A percentile compares a stretch with the other conserved stretches of the same genome.
These are phyloP conservation scores for Cystofilobasidium capitatum DNA, from an alignment of 768 basidiomycete genomes.

Conservation along the genomic window DNA sequence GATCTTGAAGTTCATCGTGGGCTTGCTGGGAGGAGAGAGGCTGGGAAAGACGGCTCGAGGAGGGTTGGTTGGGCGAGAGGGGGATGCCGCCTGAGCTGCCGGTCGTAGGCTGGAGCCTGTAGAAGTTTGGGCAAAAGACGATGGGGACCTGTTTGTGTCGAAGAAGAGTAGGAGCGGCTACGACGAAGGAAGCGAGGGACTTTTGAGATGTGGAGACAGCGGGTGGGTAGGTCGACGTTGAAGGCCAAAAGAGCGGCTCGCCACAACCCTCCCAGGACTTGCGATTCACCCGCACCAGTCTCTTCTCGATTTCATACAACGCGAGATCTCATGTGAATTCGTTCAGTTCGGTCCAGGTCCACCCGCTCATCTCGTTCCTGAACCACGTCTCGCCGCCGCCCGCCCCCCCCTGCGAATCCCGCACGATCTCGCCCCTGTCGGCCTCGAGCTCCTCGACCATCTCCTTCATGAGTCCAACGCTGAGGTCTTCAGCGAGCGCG, in stretches of 20 bases:
- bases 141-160: too few species aligned
- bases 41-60: background rate
- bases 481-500: slow-evolving; percentile 59
- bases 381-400: slow-evolving; percentile 54
- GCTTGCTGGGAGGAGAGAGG: background rate
- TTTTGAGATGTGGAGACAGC: background rate
- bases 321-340: background rate
- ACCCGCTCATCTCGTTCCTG: slow-evolving; percentile 34
- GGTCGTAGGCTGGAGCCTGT: too few species aligned
- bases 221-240: background rate
- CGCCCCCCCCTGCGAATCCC: slow-evolving; percentile 59
- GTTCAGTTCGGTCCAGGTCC: slow-evolving; percentile 18
- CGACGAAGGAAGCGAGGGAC: background rate
- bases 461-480: slow-evolving; percentile 63
- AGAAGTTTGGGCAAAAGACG: too few species aligned
- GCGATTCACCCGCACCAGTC: background rate
- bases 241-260: too few species aligned
- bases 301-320: background rate
- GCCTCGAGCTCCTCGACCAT: slow-evolving; percentile 66
- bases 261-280: background rate
- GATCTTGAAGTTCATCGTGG: slow-evolving; percentile 3
- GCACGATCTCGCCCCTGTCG: slow-evolving; percentile 55
- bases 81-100: too few species aligned
- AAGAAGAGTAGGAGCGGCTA: too few species aligned
- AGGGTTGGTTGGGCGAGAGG: background rate